Conservation (phyloP, 1,284 basidiomycete genomes). For the Coniferiporia sulphurascens region DNA sequence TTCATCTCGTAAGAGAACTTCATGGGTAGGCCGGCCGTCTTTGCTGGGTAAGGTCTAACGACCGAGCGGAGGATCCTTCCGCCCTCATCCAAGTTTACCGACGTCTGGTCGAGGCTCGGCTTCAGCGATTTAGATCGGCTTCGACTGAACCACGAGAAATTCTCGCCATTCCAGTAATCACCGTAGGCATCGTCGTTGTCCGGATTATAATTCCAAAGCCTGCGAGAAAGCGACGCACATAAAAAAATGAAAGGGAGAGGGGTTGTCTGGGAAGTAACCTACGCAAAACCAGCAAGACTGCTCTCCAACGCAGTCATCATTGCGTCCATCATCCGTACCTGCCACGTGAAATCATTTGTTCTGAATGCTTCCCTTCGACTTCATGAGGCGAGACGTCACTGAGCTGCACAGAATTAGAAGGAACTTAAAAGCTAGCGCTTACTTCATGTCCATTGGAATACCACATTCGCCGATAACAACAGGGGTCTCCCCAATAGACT, state of each 20-base stretch:
- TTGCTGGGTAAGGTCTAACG: slow-evolving; percentile 76
- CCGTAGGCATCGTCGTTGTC: slow-evolving; percentile 75
- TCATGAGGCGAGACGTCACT: not conserved
- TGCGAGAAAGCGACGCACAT: slow-evolving; percentile 27
- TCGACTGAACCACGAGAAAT: slow-evolving; percentile 89
- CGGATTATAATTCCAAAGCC: slow-evolving; percentile 95
- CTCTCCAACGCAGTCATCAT: slow-evolving; percentile 75
- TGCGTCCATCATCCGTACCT: slow-evolving; percentile 85
- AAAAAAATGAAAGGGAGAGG: slow-evolving; percentile 1
- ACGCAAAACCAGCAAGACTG: slow-evolving; percentile 78
- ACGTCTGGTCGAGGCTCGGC: slow-evolving; percentile 45
- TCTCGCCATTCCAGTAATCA: slow-evolving; percentile 95
- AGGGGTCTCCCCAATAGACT: slow-evolving; percentile 71
- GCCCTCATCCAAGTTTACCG: slow-evolving; percentile 71
- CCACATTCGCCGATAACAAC: slow-evolving; percentile 88
- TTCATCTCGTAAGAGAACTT: slow-evolving; percentile 69
- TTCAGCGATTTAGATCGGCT: slow-evolving; percentile 38
- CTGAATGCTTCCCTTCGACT: slow-evolving; percentile 70
- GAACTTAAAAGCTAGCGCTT: not conserved
- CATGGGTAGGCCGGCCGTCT: slow-evolving; percentile 69
- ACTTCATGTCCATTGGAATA: slow-evolving; percentile 94
- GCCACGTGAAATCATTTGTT: slow-evolving; percentile 76
- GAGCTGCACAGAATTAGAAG: slow-evolving; percentile 2
- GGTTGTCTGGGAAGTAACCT: slow-evolving; percentile 29
- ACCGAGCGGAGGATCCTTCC: slow-evolving; percentile 73